These are phyloP conservation scores for Amniculicola lignicola DNA, from an alignment of 495 filamentous ascomycete genomes.

Conservation along the genomic window DNA sequence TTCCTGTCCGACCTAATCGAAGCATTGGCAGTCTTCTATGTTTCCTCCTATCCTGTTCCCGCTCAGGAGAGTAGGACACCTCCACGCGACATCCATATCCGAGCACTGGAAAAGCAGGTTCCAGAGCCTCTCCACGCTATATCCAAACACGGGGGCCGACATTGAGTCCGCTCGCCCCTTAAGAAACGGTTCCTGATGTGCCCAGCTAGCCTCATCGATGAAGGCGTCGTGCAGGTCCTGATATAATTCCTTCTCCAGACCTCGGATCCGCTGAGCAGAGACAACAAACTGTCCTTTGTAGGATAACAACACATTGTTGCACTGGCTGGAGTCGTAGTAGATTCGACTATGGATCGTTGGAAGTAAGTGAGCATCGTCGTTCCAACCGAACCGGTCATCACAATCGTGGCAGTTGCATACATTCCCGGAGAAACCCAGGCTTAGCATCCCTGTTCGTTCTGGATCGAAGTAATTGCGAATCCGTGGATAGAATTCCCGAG, in stretches of 20 bases:
- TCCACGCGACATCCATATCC: slow-evolving; percentile 36
- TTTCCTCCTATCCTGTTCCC: slow-evolving; percentile 36
- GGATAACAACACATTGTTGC: slow-evolving; percentile 38
- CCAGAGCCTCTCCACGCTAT: slow-evolving; percentile 48
- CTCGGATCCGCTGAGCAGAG: slow-evolving; percentile 43
- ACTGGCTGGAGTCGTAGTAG: slow-evolving; percentile 1
- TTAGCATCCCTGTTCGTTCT: slow-evolving; percentile 42
- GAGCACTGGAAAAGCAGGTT: slow-evolving; percentile 44
- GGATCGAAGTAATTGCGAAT: slow-evolving; percentile 42
- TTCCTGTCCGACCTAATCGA: too few species aligned
- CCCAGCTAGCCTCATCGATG: slow-evolving; percentile 38
- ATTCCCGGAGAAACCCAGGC: slow-evolving; percentile 40
- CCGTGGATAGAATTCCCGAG: slow-evolving; percentile 38
- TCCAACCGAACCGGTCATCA: slow-evolving; percentile 41
- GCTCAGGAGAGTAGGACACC: slow-evolving; percentile 42
- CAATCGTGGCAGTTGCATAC: slow-evolving; percentile 41
- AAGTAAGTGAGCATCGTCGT: slow-evolving; percentile 37
- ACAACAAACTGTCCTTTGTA: slow-evolving; percentile 50
- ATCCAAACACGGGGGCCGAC: slow-evolving; percentile 44
- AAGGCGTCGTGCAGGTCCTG: slow-evolving; percentile 36
- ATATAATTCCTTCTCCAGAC: slow-evolving; percentile 38
- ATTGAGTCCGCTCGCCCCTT: slow-evolving; percentile 36
- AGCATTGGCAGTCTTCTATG: slow-evolving; percentile 45
- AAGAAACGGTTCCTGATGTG: slow-evolving; percentile 34
- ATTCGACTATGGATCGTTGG: slow-evolving; percentile 36